These are phyloP conservation scores for Suillus americanus DNA, from an alignment of 768 basidiomycete genomes.

Conservation along the genomic window DNA sequence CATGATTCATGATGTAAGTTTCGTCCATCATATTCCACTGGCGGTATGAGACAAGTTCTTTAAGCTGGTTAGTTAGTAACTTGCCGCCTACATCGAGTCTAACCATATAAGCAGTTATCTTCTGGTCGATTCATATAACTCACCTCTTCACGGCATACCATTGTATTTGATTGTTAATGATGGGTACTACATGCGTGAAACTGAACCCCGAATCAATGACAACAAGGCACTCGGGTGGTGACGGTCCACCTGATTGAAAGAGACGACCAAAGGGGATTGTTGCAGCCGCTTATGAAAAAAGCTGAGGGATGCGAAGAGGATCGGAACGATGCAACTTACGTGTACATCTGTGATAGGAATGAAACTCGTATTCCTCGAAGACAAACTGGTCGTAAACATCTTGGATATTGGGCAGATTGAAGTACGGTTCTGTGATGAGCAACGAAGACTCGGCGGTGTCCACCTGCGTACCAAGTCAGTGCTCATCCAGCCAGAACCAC, in stretches of 20 bases:
- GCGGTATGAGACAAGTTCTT: slow-evolving; percentile 89
- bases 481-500: slow-evolving; percentile 1
- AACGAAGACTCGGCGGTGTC: slow-evolving; percentile 72
- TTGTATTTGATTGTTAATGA: slow-evolving; percentile 70
- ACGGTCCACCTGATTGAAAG: slow-evolving; percentile 49
- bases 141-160: slow-evolving; percentile 86
- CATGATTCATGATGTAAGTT: slow-evolving; percentile 89
- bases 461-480: slow-evolving; percentile 46
- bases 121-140: slow-evolving; percentile 15
- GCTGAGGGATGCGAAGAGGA: slow-evolving; percentile 22
- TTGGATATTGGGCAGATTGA: slow-evolving; percentile 90
- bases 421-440: slow-evolving; percentile 90
- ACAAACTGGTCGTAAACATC: slow-evolving; percentile 93
- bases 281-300: slow-evolving; percentile 65
- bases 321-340: slow-evolving; percentile 51
- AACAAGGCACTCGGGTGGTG: slow-evolving; percentile 75
- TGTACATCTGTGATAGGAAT: slow-evolving; percentile 75
- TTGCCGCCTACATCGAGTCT: slow-evolving; percentile 97
- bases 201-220: slow-evolving; percentile 92
- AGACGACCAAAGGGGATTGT: slow-evolving; percentile 72
- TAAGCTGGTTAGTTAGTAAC: slow-evolving; percentile 91
- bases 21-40: slow-evolving; percentile 99
- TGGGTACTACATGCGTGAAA: slow-evolving; percentile 89
- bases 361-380: slow-evolving; percentile 96
- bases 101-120: slow-evolving; percentile 19